phyloP scores from a whole-genome alignment of 1,284 basidiomycete species.

The Athelia psychrophila region DNA sequence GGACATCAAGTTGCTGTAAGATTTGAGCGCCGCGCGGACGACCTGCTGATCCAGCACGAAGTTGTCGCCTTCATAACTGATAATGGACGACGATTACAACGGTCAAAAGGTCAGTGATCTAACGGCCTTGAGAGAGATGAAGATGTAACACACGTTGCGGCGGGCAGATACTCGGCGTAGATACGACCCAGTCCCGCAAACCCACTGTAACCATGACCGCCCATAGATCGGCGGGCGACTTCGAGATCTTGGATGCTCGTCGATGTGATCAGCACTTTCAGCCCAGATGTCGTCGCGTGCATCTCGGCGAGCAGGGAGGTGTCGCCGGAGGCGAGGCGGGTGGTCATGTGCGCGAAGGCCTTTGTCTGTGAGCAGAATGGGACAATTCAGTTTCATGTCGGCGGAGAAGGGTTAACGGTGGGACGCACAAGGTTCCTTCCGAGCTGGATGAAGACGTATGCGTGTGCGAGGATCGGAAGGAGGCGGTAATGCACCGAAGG shows the following conservation, averaged over 20 bases:
- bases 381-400: not conserved
- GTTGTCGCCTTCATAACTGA: conserved; percentile 76
- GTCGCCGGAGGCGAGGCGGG: conserved; percentile 53
- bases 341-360: conserved; percentile 47
- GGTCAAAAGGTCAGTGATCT: no score
- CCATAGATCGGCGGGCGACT: conserved; percentile 66
- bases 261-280: conserved; percentile 64
- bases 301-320: conserved; percentile 63
- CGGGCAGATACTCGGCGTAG: conserved; percentile 65
- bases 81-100: no score
- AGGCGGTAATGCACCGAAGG: conserved; percentile 71
- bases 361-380: conserved; percentile 35
- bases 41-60: conserved; percentile 75
- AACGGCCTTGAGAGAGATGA: conserved; percentile 1
- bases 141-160: conserved; percentile 45
- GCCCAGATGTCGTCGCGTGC: conserved; percentile 68
- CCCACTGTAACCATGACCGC: conserved; percentile 76
- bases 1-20: conserved; percentile 36
- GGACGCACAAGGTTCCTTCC: conserved; percentile 57
- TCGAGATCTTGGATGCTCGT: conserved; percentile 61
- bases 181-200: conserved; percentile 65
- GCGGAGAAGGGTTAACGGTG: not conserved
- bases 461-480: conserved; percentile 64
- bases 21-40: conserved; percentile 65
- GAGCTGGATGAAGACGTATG: conserved; percentile 70